Evolutionary conservation across 768 basidiomycete species (phyloP), one percentile per base, ranked within the genome.

Genomic region (Pulveroboletus sp.): DNA sequence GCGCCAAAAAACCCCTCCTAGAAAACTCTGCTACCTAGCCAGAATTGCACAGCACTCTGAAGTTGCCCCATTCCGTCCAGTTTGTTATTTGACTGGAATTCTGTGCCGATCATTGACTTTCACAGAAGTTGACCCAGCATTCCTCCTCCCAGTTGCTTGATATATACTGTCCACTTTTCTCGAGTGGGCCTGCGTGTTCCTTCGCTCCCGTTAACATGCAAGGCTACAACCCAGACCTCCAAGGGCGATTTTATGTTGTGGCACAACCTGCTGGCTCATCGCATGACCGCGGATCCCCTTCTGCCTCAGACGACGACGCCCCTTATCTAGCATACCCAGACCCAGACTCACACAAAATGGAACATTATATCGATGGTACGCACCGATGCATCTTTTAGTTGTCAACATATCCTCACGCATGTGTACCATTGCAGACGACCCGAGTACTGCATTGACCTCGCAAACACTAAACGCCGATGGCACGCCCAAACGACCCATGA

Each of bases 401-500:
- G 47, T 39, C 53, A 37, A 27, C 45, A 49, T 46, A 54, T 53
- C 41, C 47, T 58, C 43, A 52, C 34, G 12, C n/a, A n/a, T n/a
- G n/a, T n/a, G n/a, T 29, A 40, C 31, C 27, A 49, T 47, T 6
- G 46, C 51, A 73, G 73, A 73, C 37, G 75, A 76, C 55, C 55
- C 68, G 22, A 68, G 74, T 54, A 54, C 62, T 41, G 71, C 83
- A 2, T 68, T 90, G 63, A 91, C 83, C 17, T 80, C 80, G 4
- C 89, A 92, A 68, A 83, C 86, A 13, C 77, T 92, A 49, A 93
- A 93, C 64, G 76, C 86, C 2, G 89, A 93, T 58, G 89, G 89
- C 23, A 91, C 89, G 40, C 89, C 89, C 22, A 91, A 91, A 64
- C 82, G 89, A 12, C 89, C 89, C 29, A 92, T 93, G 89, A 93